Base-by-base conservation (phyloP, 1,284 basidiomycete species). In the Uromyces viciae-fabae region DNA sequence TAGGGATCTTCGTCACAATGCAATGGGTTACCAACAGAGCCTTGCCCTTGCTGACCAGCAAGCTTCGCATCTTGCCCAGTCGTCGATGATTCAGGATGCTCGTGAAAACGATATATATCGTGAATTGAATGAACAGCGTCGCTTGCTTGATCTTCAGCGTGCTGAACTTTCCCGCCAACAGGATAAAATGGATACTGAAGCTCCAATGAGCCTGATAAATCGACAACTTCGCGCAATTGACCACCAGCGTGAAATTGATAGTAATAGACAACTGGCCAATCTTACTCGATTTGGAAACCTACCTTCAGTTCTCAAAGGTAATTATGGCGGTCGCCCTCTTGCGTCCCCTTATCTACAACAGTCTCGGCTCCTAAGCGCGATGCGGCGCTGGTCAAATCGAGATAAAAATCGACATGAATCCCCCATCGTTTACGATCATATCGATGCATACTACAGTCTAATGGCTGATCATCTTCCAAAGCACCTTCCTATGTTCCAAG, bases 401-500 rank as follows among this genome's bases (percentile, higher is more conserved):
- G 56, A 75, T 43, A 75, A 60, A 43, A 25, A 9, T 17, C 36
- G 3, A 1, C 72, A 74, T 74, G 31, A 4, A 74, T 25, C 43
- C 11, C 75, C 75, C 1, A 19, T 75, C 19, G 56, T 62, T 2
- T 58, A 40, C n/a, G 54, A 75, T 54, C 60, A 77, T 25, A 28
- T 66, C 7, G 75, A 77, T 56, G 60, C 62, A 19, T 77, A 68
- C n/a, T 77, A 68, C 19, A 60, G 64, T 2, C 19, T 66, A 8
- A 54, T 77, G 7, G 49, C 75, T 2, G 49, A 68, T 49, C 42
- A 68, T 49, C 60, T 77, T 22, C 75, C 75, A 22, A 36, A 49
- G 56, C 60, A 68, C 11, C 62, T 77, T 5, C 75, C 75, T 22
- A 19, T 77, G 28, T 77, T 77, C 36, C 52, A 54, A 15, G 75